Base-by-base conservation (phyloP, 2,329 filamentous ascomycete genomes). In the Myrmaecium sp. region DNA sequence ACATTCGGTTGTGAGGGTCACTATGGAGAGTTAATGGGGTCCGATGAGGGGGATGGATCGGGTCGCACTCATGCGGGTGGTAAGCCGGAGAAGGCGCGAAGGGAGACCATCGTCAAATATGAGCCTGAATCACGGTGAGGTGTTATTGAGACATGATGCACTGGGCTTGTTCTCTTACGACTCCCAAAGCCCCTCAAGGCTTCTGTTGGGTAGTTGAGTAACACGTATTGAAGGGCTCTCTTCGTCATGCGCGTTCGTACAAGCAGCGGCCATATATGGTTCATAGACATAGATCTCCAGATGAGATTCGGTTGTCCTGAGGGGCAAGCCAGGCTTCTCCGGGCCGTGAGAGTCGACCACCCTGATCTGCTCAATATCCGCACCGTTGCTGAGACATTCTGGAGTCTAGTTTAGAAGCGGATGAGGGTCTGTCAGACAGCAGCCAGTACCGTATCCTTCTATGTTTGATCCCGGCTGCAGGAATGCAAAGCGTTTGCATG, bases 201-300 rank as follows among this genome's bases (percentile, higher is more conserved):
- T 38, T n/a, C 40, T 41, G 31, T 41, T 52, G 1, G 58, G 58
- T 21, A 62, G 36, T 1, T 31, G 17, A 2, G 51, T 27, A 6
- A 54, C 33, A 5, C 42, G 31, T 3, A 30, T 5, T n/a, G 10
- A 11, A 9, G 14, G n/a, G 4, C n/a, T 28, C 3, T 42, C 38
- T 15, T 44, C 41, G 4, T 50, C 38, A 14, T 44, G 39, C 3
- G 47, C 47, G 5, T 39, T 38, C 9, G 39, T 34, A 5, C 34
- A 34, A 14, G 39, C 29, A 6, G 44, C 45, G 13, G 27, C 26
- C 21, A 33, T 25, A 25, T 41, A 41, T 4, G 59, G 47, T 21
- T 44, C 39, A 35, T 58, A 60, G 2, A 49, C 47, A 27, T 60
- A 54, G 2, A 60, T 41, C 27, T 59, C 55, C 4, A 60, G 41